Base-by-base conservation (phyloP, 306 rosid genomes). In the Canavalia ensiformis region DNA sequence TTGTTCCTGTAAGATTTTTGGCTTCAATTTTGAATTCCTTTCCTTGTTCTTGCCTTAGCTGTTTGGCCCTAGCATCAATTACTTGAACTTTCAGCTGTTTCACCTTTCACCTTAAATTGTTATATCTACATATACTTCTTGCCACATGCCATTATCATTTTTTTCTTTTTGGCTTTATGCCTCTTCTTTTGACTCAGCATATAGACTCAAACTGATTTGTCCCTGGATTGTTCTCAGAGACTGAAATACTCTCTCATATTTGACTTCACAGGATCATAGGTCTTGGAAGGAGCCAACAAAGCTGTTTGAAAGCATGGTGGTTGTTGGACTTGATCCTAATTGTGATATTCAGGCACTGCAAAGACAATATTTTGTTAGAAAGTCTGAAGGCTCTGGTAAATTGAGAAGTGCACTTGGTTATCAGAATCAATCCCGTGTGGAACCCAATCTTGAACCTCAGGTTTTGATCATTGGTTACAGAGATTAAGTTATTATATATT, bases 301-400 rank as follows among this genome's bases (percentile, higher is more conserved):
- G 79, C 97, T 95, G 81, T 93, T 93, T 39, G 99, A 95, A 91
- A 91, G 99, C 86, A 88, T 95, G 93, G 94, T 93, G 70, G 94
- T 95, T 63, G 91, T 87, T 55, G 99, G 99, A 55, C 99, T 95
- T 80, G 93, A 93, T 84, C 99, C 99, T 81, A 88, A 87, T 81
- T 90, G 97, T 87, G 98, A 96, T 84, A 88, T 88, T 85, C 95
- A 90, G 83, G 94, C 97, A 73, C 87, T 96, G 74, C 88, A 92
- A 67, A 86, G 92, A 69, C 99, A 90, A 86, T 88, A 75, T 81
- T 50, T 81, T 72, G 84, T 52, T 54, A 90, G 88, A 44, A 96
- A 86, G 87, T 84, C 88, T 33, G 99, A 93, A 84, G 90, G 93
- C 80, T 83, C 93, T 13, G 91, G 93, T 60, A 88, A 82, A 89